Evolutionary conservation across 2,329 filamentous ascomycete genomes (phyloP), one percentile per base, ranked within the genome.

Genomic region (Botrytis aclada): DNA sequence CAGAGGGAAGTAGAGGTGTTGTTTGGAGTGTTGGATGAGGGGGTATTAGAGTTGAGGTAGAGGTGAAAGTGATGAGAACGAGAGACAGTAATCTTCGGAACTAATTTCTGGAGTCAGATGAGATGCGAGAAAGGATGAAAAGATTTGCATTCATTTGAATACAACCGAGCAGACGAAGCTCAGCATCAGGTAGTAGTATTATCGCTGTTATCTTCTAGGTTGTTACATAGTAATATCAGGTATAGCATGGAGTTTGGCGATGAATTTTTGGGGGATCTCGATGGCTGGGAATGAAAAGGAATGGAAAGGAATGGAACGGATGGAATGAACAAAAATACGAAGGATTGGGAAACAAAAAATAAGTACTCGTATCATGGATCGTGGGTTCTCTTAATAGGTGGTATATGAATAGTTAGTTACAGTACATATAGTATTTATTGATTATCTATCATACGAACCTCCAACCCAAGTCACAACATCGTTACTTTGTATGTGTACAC

Each of bases 11-110:
- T 92, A 69, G 89, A 91, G 81, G 84, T 83, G 0, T 77, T 92
- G 45, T 92, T 90, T 83, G 90, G 90, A 22, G 85, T 90, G 58
- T 80, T 92, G 75, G 84, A 90, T 76, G 86, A 89, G 74, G 88
- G 91, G 76, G 84, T 86, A 64, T 80, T 90, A 76, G 77, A 90
- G 70, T 80, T 91, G 75, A 85, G 88, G 79, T 90, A 69, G 76
- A 12, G 58, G 41, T 51, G 32, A 9, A 10, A 14, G 32, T 25
- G 37, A 10, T n/a, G 4, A 39, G 16, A 37, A 12, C 41, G 25
- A 20, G 16, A 32, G 37, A 45, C 43, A 9, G 20, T 9, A 18
- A 29, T 18, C 51, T 56, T 56, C 14, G 14, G 51, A 18, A 18
- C 6, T 54, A 29, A 54, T 18, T 16, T 54, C n/a, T 56, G 60